phyloP scores from a whole-genome alignment of 306 rosid species.

The Adenanthera pavonina region DNA sequence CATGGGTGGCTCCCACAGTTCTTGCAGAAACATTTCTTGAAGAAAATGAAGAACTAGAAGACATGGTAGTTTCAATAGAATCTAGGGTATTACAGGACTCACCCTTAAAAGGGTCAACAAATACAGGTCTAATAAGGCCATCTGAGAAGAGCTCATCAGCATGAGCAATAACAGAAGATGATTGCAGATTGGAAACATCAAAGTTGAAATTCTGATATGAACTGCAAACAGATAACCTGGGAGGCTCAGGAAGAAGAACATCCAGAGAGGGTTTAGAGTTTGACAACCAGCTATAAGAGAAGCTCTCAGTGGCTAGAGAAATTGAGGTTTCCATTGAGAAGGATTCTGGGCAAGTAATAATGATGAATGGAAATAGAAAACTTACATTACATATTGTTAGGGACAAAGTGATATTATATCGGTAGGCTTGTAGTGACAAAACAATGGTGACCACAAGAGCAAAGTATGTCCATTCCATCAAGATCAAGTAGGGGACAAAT shows the following conservation, averaged over 20 bases:
- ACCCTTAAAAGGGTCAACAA: slow-evolving; percentile 32
- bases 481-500: slow-evolving; percentile 62
- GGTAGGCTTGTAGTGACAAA: slow-evolving; percentile 51
- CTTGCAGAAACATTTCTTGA: slow-evolving; percentile 34
- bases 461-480: slow-evolving; percentile 55
- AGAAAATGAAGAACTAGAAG: slow-evolving; percentile 37
- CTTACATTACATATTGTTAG: slow-evolving; percentile 36
- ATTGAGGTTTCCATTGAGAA: slow-evolving; percentile 50
- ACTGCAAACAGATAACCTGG: background rate
- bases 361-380: slow-evolving; percentile 24
- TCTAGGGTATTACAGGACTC: slow-evolving; percentile 35
- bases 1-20: slow-evolving; percentile 31
- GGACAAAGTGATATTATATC: slow-evolving; percentile 47
- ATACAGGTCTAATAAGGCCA: slow-evolving; percentile 55
- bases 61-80: slow-evolving; percentile 27
- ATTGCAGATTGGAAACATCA: slow-evolving; percentile 44
- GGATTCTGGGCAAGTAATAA: background rate
- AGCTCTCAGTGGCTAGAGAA: slow-evolving; percentile 71
- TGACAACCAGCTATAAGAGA: slow-evolving; percentile 70
- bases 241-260: background rate
- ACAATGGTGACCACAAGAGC: slow-evolving; percentile 58
- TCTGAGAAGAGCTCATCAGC: slow-evolving; percentile 75
- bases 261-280: slow-evolving; percentile 38
- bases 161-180: slow-evolving; percentile 50
- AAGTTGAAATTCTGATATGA: slow-evolving; percentile 55